These are phyloP conservation scores for Trichoderma koningii DNA, from an alignment of 2,329 filamentous ascomycete species.

Conservation along the genomic window DNA sequence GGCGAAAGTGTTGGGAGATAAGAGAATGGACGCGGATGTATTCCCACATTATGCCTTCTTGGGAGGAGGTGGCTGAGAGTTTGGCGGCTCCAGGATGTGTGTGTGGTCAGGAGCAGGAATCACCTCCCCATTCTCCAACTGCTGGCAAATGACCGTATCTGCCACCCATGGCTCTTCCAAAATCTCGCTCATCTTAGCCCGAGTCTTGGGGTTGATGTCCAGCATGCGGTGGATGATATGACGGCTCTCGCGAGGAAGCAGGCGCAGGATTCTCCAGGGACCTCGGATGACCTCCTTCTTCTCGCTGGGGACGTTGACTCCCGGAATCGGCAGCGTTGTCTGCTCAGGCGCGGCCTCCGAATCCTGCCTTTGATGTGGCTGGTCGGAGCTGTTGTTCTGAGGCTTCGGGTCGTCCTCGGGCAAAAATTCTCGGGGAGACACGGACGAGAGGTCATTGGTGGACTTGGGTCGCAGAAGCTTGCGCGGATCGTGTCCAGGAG, in stretches of 20 bases:
- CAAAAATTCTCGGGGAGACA: conserved; percentile 44
- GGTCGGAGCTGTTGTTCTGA: conserved; percentile 27
- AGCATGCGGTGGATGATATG: conserved; percentile 93
- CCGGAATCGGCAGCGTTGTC: conserved; percentile 26
- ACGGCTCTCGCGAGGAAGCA: conserved; percentile 85
- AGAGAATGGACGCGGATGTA: background rate
- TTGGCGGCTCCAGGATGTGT: conserved; percentile 79
- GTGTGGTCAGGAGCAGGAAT: conserved; percentile 74
- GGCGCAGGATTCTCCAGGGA: conserved; percentile 83
- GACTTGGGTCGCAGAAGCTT: conserved; percentile 53
- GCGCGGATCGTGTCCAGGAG: conserved; percentile 67
- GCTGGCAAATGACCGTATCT: conserved; percentile 79
- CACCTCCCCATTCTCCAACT: conserved; percentile 69
- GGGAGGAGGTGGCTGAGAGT: conserved; percentile 41
- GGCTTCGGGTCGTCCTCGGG: conserved; percentile 38
- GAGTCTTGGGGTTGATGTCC: conserved; percentile 78
- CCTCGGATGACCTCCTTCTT: conserved; percentile 84
- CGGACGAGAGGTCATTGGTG: conserved; percentile 47
- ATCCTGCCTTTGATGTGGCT: conserved; percentile 31
- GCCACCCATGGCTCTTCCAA: conserved; percentile 88
- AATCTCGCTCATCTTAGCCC: conserved; percentile 84
- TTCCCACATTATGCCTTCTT: conserved; percentile 10
- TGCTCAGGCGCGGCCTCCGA: conserved; percentile 20
- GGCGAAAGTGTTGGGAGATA: background rate
- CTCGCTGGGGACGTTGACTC: conserved; percentile 43